Evolutionary conservation across 257 asterid species (phyloP).

Genomic region (Solanum pinnatisectum): DNA sequence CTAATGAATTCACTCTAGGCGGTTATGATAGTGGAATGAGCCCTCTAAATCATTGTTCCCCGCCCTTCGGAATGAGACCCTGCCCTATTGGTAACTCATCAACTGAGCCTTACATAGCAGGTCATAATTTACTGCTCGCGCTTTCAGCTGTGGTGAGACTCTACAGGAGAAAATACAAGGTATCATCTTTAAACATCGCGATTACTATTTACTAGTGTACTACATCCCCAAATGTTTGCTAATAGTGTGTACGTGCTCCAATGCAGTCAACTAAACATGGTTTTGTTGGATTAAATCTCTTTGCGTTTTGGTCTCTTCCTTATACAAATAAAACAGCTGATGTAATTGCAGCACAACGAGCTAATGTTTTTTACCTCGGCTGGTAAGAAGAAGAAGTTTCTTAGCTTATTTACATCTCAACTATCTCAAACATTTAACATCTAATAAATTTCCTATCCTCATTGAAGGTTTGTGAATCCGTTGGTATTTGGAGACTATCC

Average conservation of each 20-base stretch:
- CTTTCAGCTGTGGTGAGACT: conserved; percentile 31
- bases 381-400: conserved; percentile 28
- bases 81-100: conserved; percentile 35
- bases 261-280: conserved; percentile 51
- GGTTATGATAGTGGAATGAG: conserved; percentile 32
- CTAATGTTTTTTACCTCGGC: conserved; percentile 31
- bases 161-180: conserved; percentile 37
- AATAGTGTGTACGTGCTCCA: neutral
- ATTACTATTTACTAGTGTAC: neutral
- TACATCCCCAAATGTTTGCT: neutral
- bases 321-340: conserved; percentile 32
- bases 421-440: neutral
- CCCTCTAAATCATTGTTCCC: conserved; percentile 46
- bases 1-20: conserved; percentile 25
- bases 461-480: conserved; percentile 46
- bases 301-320: conserved; percentile 26
- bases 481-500: conserved; percentile 61
- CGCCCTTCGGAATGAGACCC: neutral
- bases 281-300: conserved; percentile 41
- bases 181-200: neutral
- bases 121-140: conserved; percentile 40
- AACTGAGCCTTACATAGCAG: conserved; percentile 39
- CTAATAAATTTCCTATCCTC: neutral
- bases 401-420: neutral
- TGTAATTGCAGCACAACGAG: conserved; percentile 38